Evolutionary conservation across 352 stramenopile species (phyloP).

Genomic region (Peronospora farinosa): DNA sequence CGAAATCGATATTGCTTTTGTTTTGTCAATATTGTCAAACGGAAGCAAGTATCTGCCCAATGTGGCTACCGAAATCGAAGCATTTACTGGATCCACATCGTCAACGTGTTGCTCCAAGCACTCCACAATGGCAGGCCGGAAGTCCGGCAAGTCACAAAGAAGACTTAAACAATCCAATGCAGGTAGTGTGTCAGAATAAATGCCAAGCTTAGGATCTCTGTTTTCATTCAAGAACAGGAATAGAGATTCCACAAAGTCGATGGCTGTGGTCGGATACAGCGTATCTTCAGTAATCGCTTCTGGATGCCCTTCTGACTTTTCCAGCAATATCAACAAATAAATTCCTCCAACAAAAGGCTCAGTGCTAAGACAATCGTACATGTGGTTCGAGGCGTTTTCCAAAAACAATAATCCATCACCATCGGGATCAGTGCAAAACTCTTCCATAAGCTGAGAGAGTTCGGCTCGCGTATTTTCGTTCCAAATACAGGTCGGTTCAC

Average conservation of each 20-base stretch:
- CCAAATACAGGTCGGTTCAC: slow-evolving; percentile 74
- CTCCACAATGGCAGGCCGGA: slow-evolving; percentile 50
- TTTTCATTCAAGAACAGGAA: slow-evolving; percentile 81
- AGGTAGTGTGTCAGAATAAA: slow-evolving; percentile 75
- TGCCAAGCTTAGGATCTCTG: slow-evolving; percentile 54
- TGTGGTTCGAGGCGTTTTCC: slow-evolving; percentile 64
- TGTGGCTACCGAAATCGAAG: slow-evolving; percentile 67
- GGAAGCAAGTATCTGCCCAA: slow-evolving; percentile 69
- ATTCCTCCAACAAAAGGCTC: slow-evolving; percentile 67
- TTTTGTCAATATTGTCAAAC: slow-evolving; percentile 50
- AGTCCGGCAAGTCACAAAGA: slow-evolving; percentile 55
- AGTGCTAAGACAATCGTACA: slow-evolving; percentile 73
- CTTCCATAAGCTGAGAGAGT: slow-evolving; percentile 66
- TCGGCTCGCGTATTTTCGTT: slow-evolving; percentile 54
- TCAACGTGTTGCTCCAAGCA: slow-evolving; percentile 62
- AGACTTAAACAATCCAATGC: slow-evolving; percentile 66
- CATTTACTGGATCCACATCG: slow-evolving; percentile 52
- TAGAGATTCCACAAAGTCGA: slow-evolving; percentile 55
- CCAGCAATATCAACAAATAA: slow-evolving; percentile 60
- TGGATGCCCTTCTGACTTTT: slow-evolving; percentile 50
- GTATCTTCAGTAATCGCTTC: slow-evolving; percentile 43
- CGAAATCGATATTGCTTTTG: slow-evolving; percentile 65
- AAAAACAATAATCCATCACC: slow-evolving; percentile 58
- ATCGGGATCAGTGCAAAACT: slow-evolving; percentile 54
- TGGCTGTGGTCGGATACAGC: slow-evolving; percentile 45